Percentiles rank a stretch among this genome's conserved stretches.
These are phyloP conservation scores for Eutrema heterophyllum DNA, from an alignment of 345 rosid genomes.

Conservation along the genomic window DNA sequence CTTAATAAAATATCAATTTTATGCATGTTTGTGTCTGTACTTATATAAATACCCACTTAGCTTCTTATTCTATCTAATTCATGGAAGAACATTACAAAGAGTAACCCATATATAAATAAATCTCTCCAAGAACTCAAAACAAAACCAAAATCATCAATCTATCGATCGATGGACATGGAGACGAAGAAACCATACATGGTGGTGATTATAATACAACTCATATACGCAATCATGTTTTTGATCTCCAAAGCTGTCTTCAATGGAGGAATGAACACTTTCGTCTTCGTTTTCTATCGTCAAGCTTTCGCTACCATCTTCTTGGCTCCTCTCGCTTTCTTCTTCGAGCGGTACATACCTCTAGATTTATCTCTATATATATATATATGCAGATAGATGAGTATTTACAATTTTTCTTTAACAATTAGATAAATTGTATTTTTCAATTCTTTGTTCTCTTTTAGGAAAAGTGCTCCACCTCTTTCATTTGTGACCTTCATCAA, in stretches of 20 bases:
- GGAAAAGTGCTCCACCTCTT: slow-evolving; percentile 72
- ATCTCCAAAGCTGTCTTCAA: slow-evolving; percentile 85
- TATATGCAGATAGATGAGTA: background rate
- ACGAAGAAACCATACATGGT: slow-evolving; percentile 53
- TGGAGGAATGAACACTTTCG: slow-evolving; percentile 80
- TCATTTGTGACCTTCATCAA: slow-evolving; percentile 64
- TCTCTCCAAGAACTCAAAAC: background rate
- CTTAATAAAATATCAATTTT: background rate
- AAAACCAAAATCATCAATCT: background rate
- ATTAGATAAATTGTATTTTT: background rate
- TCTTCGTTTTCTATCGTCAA: slow-evolving; percentile 82
- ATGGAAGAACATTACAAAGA: background rate
- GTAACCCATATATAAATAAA: background rate
- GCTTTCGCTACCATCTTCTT: slow-evolving; percentile 71
- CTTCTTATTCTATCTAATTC: background rate
- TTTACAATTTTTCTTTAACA: background rate
- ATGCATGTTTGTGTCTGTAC: slow-evolving; percentile 7
- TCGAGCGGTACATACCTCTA: slow-evolving; percentile 51
- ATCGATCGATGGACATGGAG: slow-evolving; percentile 32
- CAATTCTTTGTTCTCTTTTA: slow-evolving; percentile 2
- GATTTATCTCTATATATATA: background rate
- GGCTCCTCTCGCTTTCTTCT: slow-evolving; percentile 59
- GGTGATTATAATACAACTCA: slow-evolving; percentile 55
- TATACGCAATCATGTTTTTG: slow-evolving; percentile 85
- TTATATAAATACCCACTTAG: slow-evolving; percentile 18